Conservation (phyloP, 2,329 filamentous ascomycete species). For the Calonectria pteridis region DNA sequence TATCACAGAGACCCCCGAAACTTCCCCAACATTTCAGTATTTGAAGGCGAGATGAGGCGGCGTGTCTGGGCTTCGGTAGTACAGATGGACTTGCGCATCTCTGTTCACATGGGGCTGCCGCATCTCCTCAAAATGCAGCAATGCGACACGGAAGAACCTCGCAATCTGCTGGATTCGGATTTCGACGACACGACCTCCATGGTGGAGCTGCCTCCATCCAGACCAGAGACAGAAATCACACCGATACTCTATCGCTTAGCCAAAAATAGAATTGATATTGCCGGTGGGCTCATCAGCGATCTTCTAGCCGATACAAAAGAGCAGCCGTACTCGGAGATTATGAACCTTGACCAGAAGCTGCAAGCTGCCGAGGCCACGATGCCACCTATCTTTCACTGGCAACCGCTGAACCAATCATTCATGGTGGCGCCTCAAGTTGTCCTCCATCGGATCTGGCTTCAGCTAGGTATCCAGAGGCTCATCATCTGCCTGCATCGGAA, state of each 20-base stretch:
- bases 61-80: constrained; percentile 56
- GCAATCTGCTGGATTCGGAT: constrained; percentile 59
- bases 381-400: constrained; percentile 50
- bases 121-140: constrained; percentile 50
- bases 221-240: constrained; percentile 47
- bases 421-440: constrained; percentile 51
- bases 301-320: background rate
- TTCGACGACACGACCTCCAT: constrained; percentile 48
- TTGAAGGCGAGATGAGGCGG: constrained; percentile 60
- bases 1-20: constrained; percentile 58
- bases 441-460: constrained; percentile 55
- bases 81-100: constrained; percentile 57
- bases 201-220: constrained; percentile 50
- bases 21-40: constrained; percentile 53
- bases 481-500: constrained; percentile 59
- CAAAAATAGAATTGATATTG: constrained; percentile 41
- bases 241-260: constrained; percentile 40
- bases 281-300: constrained; percentile 41
- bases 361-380: constrained; percentile 44
- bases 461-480: constrained; percentile 56
- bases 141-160: constrained; percentile 33
- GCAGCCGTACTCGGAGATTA: constrained; percentile 46
- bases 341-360: constrained; percentile 51
- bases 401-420: constrained; percentile 45
- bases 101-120: constrained; percentile 60